Evolutionary conservation across 495 filamentous ascomycete species (phyloP), one percentile per base, ranked within the genome.

Genomic region (Aspergillus campestris): DNA sequence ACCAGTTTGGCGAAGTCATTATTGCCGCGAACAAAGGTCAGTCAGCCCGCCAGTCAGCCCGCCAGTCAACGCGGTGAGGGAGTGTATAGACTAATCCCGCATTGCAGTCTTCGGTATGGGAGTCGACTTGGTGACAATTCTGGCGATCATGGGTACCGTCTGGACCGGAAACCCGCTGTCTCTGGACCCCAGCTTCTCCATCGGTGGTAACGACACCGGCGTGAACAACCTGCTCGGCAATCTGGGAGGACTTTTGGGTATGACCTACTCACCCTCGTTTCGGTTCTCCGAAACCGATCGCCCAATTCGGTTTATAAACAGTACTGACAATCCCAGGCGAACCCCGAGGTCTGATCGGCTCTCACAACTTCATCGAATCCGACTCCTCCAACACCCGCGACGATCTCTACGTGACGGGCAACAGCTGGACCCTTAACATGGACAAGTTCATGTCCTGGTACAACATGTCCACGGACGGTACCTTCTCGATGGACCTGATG

Each of bases 331-430:
- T 7, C 36, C 2, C 33, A 64, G 61, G 61, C 27, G 48, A 58
- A 12, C 70, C 72, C 11, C 55, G 60, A 35, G 74, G 76, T 14
- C 58, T 82, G 6, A 65, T 62, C 35, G 72, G 72, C 39, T 75
- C 68, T 4, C 79, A 81, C 52, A 78, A 74, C 54, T 73, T 75
- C 30, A 73, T 74, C 51, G 78, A 82, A 57, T 51, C 64, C 5
- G 78, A 83, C 54, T 70, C 62, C 9, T 81, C 76, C 31, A 67
- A 77, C 7, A 75, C 73, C 0, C 68, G 72, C 9, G 67, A 69
- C 10, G 76, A 81, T 40, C 64, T 73, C 11, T 78, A 75, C 43
- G 51, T 69, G 27, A 68, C 64, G 10, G 70, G 69, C 24, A 69
- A 70, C 46, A 65, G 57, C 44, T 56, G 59, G 44, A 59, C 54